Base-by-base conservation (phyloP, 176 grass and related monocot species). In the Luzula sylvatica region DNA sequence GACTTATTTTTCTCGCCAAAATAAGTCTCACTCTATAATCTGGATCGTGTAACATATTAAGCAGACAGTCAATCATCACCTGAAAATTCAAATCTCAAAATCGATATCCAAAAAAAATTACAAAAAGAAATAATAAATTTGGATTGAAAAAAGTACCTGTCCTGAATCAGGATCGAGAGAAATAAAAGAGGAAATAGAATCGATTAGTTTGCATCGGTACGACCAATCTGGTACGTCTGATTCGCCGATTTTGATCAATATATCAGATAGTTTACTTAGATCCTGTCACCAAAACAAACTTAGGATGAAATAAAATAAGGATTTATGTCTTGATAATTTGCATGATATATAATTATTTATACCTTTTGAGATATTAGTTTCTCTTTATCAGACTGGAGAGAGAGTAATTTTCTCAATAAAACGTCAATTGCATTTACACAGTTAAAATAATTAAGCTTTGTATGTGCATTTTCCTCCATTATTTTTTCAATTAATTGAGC, bases 11-110 rank as follows among this genome's bases (percentile, higher is more conserved):
- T 82, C 70, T 81, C 42, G 80, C 77, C 58, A 88, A 77, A 73
- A 81, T 84, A 56, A 95, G 70, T 58, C 89, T 82, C 20, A 95
- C 89, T 52, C 89, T 76, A 53, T 95, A 95, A 82, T 95, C 89
- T 55, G 52, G 38, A 77, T 95, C 89, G 71, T 88, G 80, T 62
- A 95, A 75, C 89, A 95, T 88, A 55, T 68, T 71, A 71, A 95
- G 73, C 69, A 95, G 78, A 65, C 54, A 53, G 23, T 76, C 83
- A 44, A 70, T 88, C 77, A 95, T 73, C 54, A 78, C 77, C 88
- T 95, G 73, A 69, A 58, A 68, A 72, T 58, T 40, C 35, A n/a
- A 56, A 75, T 30, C 53, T 61, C 55, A 3, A 9, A n/a, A 35
- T 35, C 5, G 5, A 35, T 9, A 35, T 7, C 30, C 30, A 35